phyloP scores from a whole-genome alignment of 805 yeast genomes.

The Yamadazyma takamatsuzukensis region DNA sequence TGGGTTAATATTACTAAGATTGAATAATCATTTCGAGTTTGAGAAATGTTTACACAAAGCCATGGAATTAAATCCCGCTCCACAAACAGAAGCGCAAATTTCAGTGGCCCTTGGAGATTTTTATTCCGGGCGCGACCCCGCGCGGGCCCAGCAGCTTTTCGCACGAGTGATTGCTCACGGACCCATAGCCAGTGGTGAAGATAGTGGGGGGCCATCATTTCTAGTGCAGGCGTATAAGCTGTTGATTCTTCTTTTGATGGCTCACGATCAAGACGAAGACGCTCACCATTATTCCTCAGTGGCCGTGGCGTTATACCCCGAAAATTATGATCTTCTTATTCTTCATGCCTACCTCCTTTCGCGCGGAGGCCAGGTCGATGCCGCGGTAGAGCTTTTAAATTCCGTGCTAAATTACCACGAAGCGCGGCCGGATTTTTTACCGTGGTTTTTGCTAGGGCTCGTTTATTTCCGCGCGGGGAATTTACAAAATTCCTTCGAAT shows the following conservation, averaged over 20 bases:
- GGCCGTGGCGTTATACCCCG: slow-evolving; percentile 5
- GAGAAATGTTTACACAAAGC: slow-evolving; percentile 1
- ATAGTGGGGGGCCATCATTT: no score
- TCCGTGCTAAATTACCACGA: slow-evolving; percentile 3
- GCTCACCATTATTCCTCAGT: slow-evolving; percentile 6
- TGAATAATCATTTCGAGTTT: slow-evolving; percentile 5
- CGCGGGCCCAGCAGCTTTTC: no score
- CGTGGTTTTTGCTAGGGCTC: slow-evolving; percentile 54
- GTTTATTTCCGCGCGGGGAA: slow-evolving; percentile 46
- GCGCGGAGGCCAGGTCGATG: not conserved
- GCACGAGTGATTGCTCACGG: no score
- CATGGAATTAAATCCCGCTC: slow-evolving; percentile 1
- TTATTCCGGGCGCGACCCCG: no score
- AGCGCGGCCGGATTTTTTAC: slow-evolving; percentile 47
- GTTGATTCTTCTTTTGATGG: slow-evolving; percentile 5
- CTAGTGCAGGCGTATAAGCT: no score
- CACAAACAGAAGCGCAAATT: no score
- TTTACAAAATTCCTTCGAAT: slow-evolving; percentile 52
- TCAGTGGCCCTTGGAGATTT: no score
- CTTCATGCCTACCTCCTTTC: slow-evolving; percentile 2
- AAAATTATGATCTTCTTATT: slow-evolving; percentile 7
- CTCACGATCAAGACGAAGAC: slow-evolving; percentile 2
- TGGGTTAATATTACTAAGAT: not conserved
- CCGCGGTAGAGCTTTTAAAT: slow-evolving; percentile 6
- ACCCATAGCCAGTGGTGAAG: no score